Conservation (phyloP, 305 asterid species). For the Solanum hybrid region DNA sequence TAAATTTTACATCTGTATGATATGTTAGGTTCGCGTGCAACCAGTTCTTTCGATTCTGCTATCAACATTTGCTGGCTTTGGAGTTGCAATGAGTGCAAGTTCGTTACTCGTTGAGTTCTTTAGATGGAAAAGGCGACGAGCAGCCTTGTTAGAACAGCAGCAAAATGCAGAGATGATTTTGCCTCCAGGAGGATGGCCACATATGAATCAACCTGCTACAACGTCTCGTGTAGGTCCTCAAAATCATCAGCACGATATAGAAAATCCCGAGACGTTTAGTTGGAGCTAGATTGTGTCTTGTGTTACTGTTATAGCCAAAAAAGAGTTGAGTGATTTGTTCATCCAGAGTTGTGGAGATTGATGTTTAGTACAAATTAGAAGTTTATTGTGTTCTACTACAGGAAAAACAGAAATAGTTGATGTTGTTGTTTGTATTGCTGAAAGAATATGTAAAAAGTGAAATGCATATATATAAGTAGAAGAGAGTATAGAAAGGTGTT, state of each 20-base stretch:
- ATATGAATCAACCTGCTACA: conserved; percentile 24
- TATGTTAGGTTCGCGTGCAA: conserved; percentile 56
- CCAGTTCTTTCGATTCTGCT: conserved; percentile 67
- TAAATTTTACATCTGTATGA: conserved; percentile 7
- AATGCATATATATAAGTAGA: not conserved
- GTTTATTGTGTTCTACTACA: not conserved
- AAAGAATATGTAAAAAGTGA: not conserved
- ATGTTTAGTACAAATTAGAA: not conserved
- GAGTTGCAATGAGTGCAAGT: conserved; percentile 80
- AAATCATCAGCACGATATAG: conserved; percentile 20
- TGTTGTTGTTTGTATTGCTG: conserved; percentile 1
- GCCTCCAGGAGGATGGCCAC: conserved; percentile 29
- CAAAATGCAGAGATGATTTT: conserved; percentile 22
- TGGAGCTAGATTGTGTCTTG: conserved; percentile 5
- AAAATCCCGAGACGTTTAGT: conserved; percentile 30
- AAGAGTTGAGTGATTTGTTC: not conserved
- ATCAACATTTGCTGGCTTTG: conserved; percentile 80
- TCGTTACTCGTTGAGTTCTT: conserved; percentile 51
- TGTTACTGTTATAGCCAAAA: not conserved
- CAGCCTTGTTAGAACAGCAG: conserved; percentile 20
- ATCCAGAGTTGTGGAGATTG: not conserved
- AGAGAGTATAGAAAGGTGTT: not conserved
- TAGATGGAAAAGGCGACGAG: conserved; percentile 58
- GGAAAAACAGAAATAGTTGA: not conserved
- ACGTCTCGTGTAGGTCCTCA: conserved; percentile 26